Evolutionary conservation across 208 protist genomes (phyloP), one percentile per base, ranked within the genome.

Genomic region (Crithidia expoeki): DNA sequence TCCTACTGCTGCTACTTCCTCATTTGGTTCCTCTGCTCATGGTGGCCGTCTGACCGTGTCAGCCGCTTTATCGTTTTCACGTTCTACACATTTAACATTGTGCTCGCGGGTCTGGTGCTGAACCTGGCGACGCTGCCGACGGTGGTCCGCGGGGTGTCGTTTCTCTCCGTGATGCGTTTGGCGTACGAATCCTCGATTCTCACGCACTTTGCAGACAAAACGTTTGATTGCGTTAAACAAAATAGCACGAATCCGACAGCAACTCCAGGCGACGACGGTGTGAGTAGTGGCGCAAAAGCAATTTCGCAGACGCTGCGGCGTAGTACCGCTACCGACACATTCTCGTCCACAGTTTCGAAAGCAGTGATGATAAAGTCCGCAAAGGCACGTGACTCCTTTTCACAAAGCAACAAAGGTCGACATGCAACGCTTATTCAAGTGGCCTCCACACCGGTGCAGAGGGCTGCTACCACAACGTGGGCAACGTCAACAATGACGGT

Each of bases 101-200:
- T 88, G 7, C 74, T 91, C 23, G 82, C 76, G 0, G 85, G 85
- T 4, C 73, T 91, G 17, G 81, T 91, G 61, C 66, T 91, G 49
- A 91, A 91, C 71, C 60, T 91, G 25, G 79, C 44, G 50, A 86
- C 83, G 44, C 59, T 91, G 68, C 85, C 83, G 34, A 42, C 36
- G 7, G 49, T 62, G 28, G 72, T 86, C 44, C 82, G 72, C 50
- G 61, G 40, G 28, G 62, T 85, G 11, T 88, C 83, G 5, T 81
- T 83, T 33, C 36, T 57, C 17, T 86, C 83, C 6, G 76, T 88
- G 17, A 59, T 83, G 34, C 82, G 85, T 17, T 65, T 91, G 21
- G 80, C 75, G 21, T 91, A 80, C 68, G 85, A 91, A 50, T 86
- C 79, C 0, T 75, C 73, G 42, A 78, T 92, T 40, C 21, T 89